Evolutionary conservation across 345 rosid genomes (phyloP), one percentile per base, ranked within the genome.

Genomic region (Camelina laxa): DNA sequence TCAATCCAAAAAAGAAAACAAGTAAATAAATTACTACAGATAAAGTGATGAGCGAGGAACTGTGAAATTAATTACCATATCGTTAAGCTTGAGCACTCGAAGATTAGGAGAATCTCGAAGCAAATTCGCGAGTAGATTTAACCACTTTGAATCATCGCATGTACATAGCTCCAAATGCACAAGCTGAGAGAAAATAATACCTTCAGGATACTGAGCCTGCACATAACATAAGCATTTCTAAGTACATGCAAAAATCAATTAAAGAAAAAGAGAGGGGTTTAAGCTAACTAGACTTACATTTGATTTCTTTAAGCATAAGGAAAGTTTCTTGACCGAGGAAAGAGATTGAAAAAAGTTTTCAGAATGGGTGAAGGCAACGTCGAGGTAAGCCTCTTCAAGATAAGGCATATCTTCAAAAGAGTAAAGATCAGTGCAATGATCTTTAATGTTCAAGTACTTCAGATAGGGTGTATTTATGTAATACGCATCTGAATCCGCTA

Each of bases 361-460:
- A 11, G 27, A 9, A 31, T 10, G 6, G 11, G 10, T 65, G 42
- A 45, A 65, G 22, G 54, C 10, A 47, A 47, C 42, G 15, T 65
- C 57, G 24, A 65, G 54, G 30, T 65, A 10, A 45, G 69, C 69
- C 38, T 65, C 69, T 16, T 65, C 69, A 11, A 65, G 39, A n/a
- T 24, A 16, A 47, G 54, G 22, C 69, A 65, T 65, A 27, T 65
- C 42, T 30, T 47, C 55, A 65, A 48, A 45, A 9, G 39, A 47
- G 14, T 55, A 45, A 14, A 3, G 41, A 31, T 5, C 56, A 47
- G 39, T 31, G 41, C n/a, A 44, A 22, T 22, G 35, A 65, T 65
- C 69, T 48, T 5, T n/a, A 16, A 47, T 47, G 3, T 48, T 30
- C 16, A 65, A 65, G 41, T 45, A 48, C 41, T 65, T 65, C 69